phyloP scores from a whole-genome alignment of 2,329 filamentous ascomycete genomes.

The Neofusicoccum umdonicola region DNA sequence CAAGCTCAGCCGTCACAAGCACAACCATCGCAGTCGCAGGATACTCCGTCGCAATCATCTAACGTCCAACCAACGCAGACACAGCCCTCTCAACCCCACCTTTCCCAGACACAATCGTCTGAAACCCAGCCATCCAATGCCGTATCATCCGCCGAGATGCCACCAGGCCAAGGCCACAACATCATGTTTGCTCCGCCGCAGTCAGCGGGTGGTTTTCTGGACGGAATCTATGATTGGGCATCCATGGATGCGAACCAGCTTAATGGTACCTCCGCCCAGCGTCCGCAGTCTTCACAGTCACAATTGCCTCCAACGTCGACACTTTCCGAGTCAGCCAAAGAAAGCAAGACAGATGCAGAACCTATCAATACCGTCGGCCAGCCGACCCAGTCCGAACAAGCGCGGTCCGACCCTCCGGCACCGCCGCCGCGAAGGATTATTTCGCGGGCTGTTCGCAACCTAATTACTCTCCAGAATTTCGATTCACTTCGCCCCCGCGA shows the following conservation, averaged over 20 bases:
- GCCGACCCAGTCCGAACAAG: background rate
- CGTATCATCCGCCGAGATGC: background rate
- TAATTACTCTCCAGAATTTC: slow-evolving; percentile 60
- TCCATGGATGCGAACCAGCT: slow-evolving; percentile 9
- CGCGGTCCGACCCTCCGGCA: slow-evolving; percentile 30
- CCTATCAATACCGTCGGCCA: background rate
- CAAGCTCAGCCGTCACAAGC: background rate
- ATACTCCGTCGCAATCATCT: background rate
- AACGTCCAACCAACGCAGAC: background rate
- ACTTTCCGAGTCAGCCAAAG: slow-evolving; percentile 48
- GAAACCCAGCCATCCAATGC: background rate
- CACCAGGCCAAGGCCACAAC: slow-evolving; percentile 19
- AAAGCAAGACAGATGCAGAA: slow-evolving; percentile 51
- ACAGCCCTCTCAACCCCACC: background rate
- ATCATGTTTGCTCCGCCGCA: slow-evolving; percentile 35
- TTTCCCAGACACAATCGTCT: slow-evolving; percentile 1
- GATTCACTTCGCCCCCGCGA: slow-evolving; percentile 27
- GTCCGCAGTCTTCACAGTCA: slow-evolving; percentile 2
- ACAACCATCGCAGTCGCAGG: slow-evolving; percentile 17
- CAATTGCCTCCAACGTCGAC: slow-evolving; percentile 24
- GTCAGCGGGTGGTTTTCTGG: slow-evolving; percentile 32
- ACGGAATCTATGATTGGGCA: slow-evolving; percentile 39
- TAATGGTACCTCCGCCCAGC: slow-evolving; percentile 16
- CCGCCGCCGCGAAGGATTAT: slow-evolving; percentile 39
- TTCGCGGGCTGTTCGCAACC: slow-evolving; percentile 55